Conservation (phyloP, 345 rosid species). For the Eutrema yunnanense region DNA sequence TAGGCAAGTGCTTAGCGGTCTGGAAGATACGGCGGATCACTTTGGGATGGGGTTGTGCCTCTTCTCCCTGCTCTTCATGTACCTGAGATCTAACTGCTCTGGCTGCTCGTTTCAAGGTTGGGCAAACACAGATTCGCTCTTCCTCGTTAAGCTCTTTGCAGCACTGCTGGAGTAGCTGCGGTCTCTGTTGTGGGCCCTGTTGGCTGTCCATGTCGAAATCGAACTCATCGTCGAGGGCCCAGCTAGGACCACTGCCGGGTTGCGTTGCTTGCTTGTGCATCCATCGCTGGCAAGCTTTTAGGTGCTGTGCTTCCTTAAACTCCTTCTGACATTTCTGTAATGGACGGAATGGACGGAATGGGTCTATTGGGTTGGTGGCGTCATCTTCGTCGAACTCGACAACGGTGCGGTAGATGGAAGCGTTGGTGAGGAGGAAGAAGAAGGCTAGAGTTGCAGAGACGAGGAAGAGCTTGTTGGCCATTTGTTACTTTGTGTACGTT, state of each 20-base stretch:
- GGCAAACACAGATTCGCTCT: conserved; percentile 17
- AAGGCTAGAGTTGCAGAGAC: neutral
- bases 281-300: conserved; percentile 12
- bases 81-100: neutral
- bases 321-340: neutral
- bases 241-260: no score
- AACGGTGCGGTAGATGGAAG: neutral
- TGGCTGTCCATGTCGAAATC: neutral
- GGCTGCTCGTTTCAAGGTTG: conserved; percentile 15
- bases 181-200: neutral
- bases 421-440: neutral
- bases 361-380: neutral
- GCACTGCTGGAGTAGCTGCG: conserved; percentile 9
- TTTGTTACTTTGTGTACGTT: neutral
- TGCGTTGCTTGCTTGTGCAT: neutral
- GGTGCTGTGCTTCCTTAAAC: conserved; percentile 10
- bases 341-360: neutral
- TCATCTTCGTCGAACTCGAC: conserved; percentile 23
- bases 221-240: no score
- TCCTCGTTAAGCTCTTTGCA: conserved; percentile 15
- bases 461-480: conserved; percentile 26
- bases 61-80: neutral
- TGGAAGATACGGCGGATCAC: no score
- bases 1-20: no score
- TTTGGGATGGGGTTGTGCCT: no score